Evolutionary conservation across 495 filamentous ascomycete genomes (phyloP), one percentile per base, ranked within the genome.

Genomic region (Rostrohypoxylon terebratum): DNA sequence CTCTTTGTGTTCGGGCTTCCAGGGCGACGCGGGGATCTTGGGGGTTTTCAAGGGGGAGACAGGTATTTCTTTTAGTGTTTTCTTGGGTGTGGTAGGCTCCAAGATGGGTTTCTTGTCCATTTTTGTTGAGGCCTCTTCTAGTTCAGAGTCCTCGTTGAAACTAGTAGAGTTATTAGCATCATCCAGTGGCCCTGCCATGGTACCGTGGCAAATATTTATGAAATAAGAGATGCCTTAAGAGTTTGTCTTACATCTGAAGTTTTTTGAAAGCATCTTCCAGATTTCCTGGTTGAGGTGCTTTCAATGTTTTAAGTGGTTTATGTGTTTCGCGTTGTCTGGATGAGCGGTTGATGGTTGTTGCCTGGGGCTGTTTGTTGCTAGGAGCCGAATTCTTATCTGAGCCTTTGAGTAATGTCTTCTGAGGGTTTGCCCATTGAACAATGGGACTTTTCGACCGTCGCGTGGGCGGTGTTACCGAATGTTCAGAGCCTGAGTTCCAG

Each of bases 1-100:
- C 11, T 87, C 87, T 73, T 96, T 93, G 25, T 89, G 85, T 59
- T 85, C 91, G 47, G 90, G 90, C 48, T 89, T 87, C 75, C 92
- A 86, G 0, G 81, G 78, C 57, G 81, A 80, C 63, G 60, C 51
- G 25, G 82, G 81, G 42, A 85, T 81, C 4, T 68, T 76, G 0
- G 77, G 66, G 0, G 78, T 72, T 57, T 85, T 86, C 45, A 63
- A 79, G 9, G 80, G 77, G 6, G 82, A 82, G 0, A 81, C 78
- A 1, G 77, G 68, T 11, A 83, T 73, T 0, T 64, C 69, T 42
- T 77, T 77, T 48, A 47, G 68, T 25, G 66, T 72, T 42, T 77
- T 77, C 59, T 36, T 69, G 34, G 42, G 76, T 2, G 71, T 80
- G 72, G 42, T 77, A 66, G 72, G 81, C 64, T 67, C 79, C 68